A percentile compares a stretch with the other conserved stretches of the same genome.
phyloP scores from a whole-genome alignment of 306 rosid species.

The Morella rubra region DNA sequence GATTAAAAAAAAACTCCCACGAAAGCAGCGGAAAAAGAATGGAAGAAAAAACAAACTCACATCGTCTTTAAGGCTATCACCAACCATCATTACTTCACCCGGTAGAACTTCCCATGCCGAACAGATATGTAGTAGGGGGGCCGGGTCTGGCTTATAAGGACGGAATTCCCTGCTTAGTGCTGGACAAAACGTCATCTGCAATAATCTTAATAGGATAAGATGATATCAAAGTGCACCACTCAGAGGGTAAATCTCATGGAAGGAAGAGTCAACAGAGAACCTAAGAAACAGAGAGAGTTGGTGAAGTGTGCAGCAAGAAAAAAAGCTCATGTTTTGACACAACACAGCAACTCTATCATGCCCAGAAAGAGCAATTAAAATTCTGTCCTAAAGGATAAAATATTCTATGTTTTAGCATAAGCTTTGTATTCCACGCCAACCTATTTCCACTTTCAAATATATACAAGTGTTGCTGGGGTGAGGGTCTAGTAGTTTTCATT shows the following conservation, averaged over 20 bases:
- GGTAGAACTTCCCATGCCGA: constrained; percentile 85
- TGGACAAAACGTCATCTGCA: constrained; percentile 82
- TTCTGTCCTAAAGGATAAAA: no score
- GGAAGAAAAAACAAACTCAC: constrained; percentile 41
- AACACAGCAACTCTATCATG: no score
- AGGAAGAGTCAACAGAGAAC: no score
- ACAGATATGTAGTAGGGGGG: constrained; percentile 84
- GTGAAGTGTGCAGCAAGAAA: no score
- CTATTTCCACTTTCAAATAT: neutral
- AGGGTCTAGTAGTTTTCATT: neutral
- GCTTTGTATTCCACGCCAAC: no score
- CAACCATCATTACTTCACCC: constrained; percentile 85
- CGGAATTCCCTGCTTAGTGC: constrained; percentile 87
- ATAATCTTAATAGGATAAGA: constrained; percentile 18
- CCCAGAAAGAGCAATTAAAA: no score
- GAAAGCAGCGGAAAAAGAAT: neutral
- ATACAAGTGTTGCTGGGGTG: neutral
- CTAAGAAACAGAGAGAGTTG: no score
- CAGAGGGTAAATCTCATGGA: neutral
- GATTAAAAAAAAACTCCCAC: neutral
- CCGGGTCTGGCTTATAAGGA: constrained; percentile 88
- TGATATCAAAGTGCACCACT: constrained; percentile 7
- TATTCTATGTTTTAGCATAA: no score
- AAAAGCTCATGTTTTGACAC: no score
- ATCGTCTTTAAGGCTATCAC: constrained; percentile 93